Evolutionary conservation across 2,329 filamentous ascomycete species (phyloP), one percentile per base, ranked within the genome.

Genomic region (Aspergillus pseudotamarii): DNA sequence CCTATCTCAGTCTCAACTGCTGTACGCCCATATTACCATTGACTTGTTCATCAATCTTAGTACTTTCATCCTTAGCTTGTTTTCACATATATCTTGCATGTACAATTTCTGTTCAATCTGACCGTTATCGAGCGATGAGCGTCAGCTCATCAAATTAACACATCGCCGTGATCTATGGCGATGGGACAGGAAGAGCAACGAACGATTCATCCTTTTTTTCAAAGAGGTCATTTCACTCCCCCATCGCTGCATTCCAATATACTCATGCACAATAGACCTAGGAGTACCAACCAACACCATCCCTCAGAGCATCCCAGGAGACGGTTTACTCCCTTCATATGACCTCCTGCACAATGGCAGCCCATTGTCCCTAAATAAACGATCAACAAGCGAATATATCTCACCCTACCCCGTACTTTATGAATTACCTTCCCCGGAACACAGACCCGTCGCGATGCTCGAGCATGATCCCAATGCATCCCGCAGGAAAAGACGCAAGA

Each of bases 131-230:
- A 51, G 63, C 57, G 61, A 70, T 73, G 73, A 73, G 64, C 65
- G 67, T 68, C 57, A 54, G 57, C 64, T 64, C 62, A 67, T 70
- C 69, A 58, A 50, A 73, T 75, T 71, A 69, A 68, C 51, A 59
- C 64, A 66, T 69, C 63, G 60, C 70, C 66, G 63, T 64, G 66
- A 71, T 66, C 63, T 60, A 74, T 73, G 75, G 78, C 73, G 66
- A 80, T 80, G 76, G 77, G 71, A 67, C 75, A 75, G 61, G 69
- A 72, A 67, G 75, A 77, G 64, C 75, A 77, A 67, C 76, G 72
- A 57, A 72, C 72, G 57, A 71, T 80, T 60, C 77, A 80, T 68
- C 78, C 79, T 26, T 80, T 80, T 63, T 80, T 81, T 64, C 70
- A 69, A 65, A 75, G 75, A 75, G 75, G 80, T 81, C 59, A 67